These are phyloP conservation scores for Colletotrichum tropicicola DNA, from an alignment of 2,329 filamentous ascomycete species.

Conservation along the genomic window DNA sequence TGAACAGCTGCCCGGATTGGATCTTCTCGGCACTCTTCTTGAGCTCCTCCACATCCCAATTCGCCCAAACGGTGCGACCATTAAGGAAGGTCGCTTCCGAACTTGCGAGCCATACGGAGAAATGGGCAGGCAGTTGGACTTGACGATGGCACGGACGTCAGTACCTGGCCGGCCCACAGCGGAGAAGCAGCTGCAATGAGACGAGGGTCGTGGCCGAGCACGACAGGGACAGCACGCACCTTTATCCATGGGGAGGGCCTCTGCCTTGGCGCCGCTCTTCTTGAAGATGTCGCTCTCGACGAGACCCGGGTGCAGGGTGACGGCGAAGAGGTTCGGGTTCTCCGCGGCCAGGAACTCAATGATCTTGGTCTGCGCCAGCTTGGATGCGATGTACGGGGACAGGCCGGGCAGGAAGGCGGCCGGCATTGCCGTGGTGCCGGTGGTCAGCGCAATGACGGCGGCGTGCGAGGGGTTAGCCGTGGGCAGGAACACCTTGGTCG, in stretches of 20 bases:
- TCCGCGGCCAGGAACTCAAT: constrained; percentile 36
- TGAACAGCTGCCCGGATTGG: constrained; percentile 13
- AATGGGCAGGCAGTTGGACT: constrained; percentile 48
- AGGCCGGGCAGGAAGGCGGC: constrained; percentile 30
- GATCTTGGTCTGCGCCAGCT: constrained; percentile 42
- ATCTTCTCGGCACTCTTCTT: constrained; percentile 35
- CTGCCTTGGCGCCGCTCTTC: constrained; percentile 33
- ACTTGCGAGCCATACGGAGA: constrained; percentile 53
- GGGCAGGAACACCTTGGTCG: constrained; percentile 56
- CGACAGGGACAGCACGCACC: constrained; percentile 21
- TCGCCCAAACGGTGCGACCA: constrained; percentile 55
- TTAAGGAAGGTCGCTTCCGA: constrained; percentile 56
- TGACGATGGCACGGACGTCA: constrained; percentile 17
- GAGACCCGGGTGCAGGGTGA: constrained; percentile 35
- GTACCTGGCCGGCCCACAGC: not conserved
- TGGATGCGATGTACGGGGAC: constrained; percentile 29
- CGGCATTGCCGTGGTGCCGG: constrained; percentile 32
- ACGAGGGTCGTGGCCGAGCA: not conserved
- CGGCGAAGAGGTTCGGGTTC: constrained; percentile 35
- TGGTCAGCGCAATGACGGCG: constrained; percentile 32
- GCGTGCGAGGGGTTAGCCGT: constrained; percentile 27
- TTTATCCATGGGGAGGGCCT: constrained; percentile 33
- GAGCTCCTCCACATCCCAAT: constrained; percentile 62
- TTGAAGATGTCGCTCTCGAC: constrained; percentile 35
- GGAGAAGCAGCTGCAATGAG: constrained; percentile 6